Conservation (phyloP, 2,329 filamentous ascomycete species). For the Colletotrichum filicis region DNA sequence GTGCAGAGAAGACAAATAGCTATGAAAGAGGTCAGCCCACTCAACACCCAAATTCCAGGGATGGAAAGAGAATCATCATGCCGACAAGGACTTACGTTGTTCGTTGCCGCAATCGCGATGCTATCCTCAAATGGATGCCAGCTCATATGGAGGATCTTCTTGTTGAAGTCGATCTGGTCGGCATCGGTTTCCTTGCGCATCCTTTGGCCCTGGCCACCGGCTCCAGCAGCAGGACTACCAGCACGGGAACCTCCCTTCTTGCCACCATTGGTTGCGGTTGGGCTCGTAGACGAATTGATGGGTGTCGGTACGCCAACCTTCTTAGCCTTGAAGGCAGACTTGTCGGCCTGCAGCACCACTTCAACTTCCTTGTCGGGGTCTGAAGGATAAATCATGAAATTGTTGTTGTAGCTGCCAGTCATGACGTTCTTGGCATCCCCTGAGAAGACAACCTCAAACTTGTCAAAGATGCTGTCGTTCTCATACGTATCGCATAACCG, state of each 20-base stretch:
- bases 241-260: slow-evolving; percentile 93
- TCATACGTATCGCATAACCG: slow-evolving; percentile 98
- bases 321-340: slow-evolving; percentile 99
- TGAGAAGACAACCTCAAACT: slow-evolving; percentile 99
- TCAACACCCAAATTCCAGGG: background rate
- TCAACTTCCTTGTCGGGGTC: slow-evolving; percentile 97
- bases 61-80: background rate
- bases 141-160: slow-evolving; percentile 99
- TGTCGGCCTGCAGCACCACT: slow-evolving; percentile 96
- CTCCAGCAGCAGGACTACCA: slow-evolving; percentile 82
- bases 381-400: slow-evolving; percentile 99
- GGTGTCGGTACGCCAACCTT: slow-evolving; percentile 98
- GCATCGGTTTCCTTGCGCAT: slow-evolving; percentile 99
- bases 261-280: slow-evolving; percentile 74
- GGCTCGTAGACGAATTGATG: slow-evolving; percentile 85
- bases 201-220: slow-evolving; percentile 76
- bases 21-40: slow-evolving; percentile 44
- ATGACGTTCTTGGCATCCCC: slow-evolving; percentile 99
- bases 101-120: slow-evolving; percentile 98
- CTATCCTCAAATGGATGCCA: slow-evolving; percentile 99
- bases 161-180: slow-evolving; percentile 99
- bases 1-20: slow-evolving; percentile 83
- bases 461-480: slow-evolving; percentile 99
- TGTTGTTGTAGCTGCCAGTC: slow-evolving; percentile 99
- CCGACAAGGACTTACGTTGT: slow-evolving; percentile 81